Percentiles rank a stretch among this genome's conserved stretches.
phyloP scores from a whole-genome alignment of 495 filamentous ascomycete species.

The Echria macrotheca region DNA sequence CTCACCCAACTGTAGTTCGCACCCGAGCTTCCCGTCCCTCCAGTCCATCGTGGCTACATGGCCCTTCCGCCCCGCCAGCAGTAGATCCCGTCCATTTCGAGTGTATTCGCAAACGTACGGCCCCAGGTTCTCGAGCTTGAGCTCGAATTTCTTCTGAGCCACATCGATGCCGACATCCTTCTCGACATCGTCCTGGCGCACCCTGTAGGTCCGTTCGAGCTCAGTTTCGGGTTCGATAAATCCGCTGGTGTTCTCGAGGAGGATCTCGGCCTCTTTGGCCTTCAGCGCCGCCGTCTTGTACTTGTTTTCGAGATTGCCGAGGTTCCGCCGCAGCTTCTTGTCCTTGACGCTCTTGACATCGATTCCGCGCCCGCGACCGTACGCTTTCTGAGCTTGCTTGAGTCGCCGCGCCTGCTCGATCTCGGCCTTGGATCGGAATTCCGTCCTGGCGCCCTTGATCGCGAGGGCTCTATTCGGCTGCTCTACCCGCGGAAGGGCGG shows the following conservation, averaged over 20 bases:
- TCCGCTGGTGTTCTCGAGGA: constrained; percentile 80
- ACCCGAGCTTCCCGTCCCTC: constrained; percentile 83
- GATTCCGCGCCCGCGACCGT: constrained; percentile 77
- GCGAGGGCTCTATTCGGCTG: constrained; percentile 42
- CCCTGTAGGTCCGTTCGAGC: constrained; percentile 85
- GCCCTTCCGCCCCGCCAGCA: constrained; percentile 85
- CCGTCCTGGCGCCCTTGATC: constrained; percentile 37
- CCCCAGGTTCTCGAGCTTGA: constrained; percentile 75
- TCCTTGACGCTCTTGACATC: constrained; percentile 56
- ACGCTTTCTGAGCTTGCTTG: constrained; percentile 65
- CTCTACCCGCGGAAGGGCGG: constrained; percentile 17
- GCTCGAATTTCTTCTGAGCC: constrained; percentile 86
- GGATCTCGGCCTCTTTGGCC: constrained; percentile 91
- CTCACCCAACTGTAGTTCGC: constrained; percentile 84
- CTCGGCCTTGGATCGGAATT: constrained; percentile 39
- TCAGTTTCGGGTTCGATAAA: constrained; percentile 85
- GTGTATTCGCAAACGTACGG: constrained; percentile 87
- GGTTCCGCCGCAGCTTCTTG: constrained; percentile 81
- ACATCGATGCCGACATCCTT: constrained; percentile 70
- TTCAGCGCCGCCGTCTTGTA: constrained; percentile 73
- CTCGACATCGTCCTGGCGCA: constrained; percentile 82
- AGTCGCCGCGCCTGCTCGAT: constrained; percentile 37
- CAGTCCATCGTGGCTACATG: constrained; percentile 97
- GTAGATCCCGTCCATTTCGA: constrained; percentile 75
- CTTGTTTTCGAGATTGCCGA: constrained; percentile 70